Conservation (phyloP, 441 rosid genomes). For the Pelargonium australe region DNA sequence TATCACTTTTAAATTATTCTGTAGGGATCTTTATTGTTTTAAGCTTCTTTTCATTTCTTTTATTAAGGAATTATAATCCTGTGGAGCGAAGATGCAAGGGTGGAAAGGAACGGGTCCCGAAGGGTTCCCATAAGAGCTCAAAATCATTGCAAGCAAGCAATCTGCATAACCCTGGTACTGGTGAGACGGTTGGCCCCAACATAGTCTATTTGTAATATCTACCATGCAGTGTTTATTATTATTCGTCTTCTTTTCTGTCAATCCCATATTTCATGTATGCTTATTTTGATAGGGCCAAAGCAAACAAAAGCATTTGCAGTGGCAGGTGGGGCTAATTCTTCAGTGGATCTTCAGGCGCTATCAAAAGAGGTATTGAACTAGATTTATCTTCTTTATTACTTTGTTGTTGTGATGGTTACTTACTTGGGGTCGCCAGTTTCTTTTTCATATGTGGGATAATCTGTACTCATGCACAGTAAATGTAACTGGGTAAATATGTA, state of each 20-base stretch:
- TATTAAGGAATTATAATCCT: conserved; percentile 80
- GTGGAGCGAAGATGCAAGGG: conserved; percentile 77
- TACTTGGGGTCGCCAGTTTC: neutral
- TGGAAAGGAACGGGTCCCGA: conserved; percentile 58
- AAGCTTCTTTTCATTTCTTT: conserved; percentile 4
- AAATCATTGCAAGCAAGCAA: conserved; percentile 78
- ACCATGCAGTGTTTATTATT: conserved; percentile 2
- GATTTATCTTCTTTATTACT: conserved; percentile 6
- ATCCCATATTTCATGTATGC: conserved; percentile 16
- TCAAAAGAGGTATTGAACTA: conserved; percentile 58
- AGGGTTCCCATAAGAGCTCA: conserved; percentile 53
- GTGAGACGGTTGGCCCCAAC: conserved; percentile 25
- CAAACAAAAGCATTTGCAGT: conserved; percentile 33
- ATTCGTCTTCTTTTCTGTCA: neutral
- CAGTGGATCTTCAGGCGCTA: conserved; percentile 52
- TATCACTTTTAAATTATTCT: neutral
- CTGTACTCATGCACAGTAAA: neutral
- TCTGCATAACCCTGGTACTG: conserved; percentile 41
- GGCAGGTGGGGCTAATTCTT: conserved; percentile 38
- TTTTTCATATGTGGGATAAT: neutral
- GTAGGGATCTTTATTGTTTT: neutral
- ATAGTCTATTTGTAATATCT: conserved; percentile 28
- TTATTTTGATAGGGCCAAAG: conserved; percentile 46
- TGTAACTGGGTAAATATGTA: neutral
- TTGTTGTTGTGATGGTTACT: neutral